phyloP scores from a whole-genome alignment of 2,329 filamentous ascomycete genomes.

The Cladophialophora bantiana region DNA sequence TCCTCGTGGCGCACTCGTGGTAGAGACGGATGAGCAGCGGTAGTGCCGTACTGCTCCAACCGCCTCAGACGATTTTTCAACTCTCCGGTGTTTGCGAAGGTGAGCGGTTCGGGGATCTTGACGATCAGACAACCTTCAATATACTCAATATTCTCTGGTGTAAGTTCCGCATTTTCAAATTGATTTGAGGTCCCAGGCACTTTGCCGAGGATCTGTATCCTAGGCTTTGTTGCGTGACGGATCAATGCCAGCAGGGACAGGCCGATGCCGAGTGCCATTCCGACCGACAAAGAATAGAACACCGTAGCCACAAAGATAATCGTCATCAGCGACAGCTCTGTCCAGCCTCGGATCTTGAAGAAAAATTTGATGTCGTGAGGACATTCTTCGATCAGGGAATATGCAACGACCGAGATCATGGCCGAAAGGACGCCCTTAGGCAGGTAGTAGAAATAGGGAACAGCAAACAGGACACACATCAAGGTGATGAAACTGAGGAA shows the following conservation, averaged over 20 bases:
- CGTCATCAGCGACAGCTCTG: slow-evolving; percentile 83
- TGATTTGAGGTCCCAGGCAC: slow-evolving; percentile 77
- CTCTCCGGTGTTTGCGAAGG: slow-evolving; percentile 95
- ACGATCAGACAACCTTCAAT: slow-evolving; percentile 92
- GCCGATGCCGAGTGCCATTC: slow-evolving; percentile 92
- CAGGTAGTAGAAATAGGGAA: slow-evolving; percentile 93
- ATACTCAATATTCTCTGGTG: slow-evolving; percentile 79
- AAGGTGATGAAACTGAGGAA: slow-evolving; percentile 84
- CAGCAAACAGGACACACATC: slow-evolving; percentile 77
- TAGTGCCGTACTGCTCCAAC: slow-evolving; percentile 90
- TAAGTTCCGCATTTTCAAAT: slow-evolving; percentile 83
- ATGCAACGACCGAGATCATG: slow-evolving; percentile 95
- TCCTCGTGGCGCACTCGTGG: slow-evolving; percentile 79
- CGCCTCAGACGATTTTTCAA: slow-evolving; percentile 82
- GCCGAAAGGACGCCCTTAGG: slow-evolving; percentile 95
- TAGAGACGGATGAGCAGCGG: slow-evolving; percentile 81
- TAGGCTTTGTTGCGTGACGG: slow-evolving; percentile 85
- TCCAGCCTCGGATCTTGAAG: slow-evolving; percentile 81
- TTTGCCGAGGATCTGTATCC: slow-evolving; percentile 94
- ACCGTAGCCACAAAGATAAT: slow-evolving; percentile 91
- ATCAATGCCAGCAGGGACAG: slow-evolving; percentile 89
- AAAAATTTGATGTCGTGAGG: slow-evolving; percentile 94
- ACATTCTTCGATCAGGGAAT: slow-evolving; percentile 91
- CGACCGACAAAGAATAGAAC: slow-evolving; percentile 91
- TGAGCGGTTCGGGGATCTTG: slow-evolving; percentile 95